A percentile compares a stretch with the other conserved stretches of the same genome.
Conservation (phyloP, 306 rosid species). For the Vachellia collinsii region DNA sequence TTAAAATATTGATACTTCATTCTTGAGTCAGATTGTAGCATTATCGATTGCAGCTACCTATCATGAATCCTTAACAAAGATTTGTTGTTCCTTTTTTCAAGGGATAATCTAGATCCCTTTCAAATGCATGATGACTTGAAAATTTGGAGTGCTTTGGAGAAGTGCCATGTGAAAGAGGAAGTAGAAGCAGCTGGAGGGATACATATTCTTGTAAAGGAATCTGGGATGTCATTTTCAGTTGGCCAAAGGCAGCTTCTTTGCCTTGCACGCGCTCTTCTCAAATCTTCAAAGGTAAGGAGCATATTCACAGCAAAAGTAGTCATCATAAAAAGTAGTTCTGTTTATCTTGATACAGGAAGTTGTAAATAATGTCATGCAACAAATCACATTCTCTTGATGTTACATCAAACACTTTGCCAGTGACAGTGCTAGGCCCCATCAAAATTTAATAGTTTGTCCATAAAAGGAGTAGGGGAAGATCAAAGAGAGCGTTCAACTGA, state of each 20-base stretch:
- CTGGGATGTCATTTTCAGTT: constrained; percentile 82
- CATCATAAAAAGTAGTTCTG: not conserved
- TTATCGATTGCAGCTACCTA: constrained; percentile 33
- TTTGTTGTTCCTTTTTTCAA: constrained; percentile 27
- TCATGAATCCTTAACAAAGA: not conserved
- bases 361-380: not conserved
- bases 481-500: too few species aligned
- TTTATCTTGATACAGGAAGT: constrained; percentile 2
- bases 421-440: not conserved
- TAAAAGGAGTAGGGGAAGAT: too few species aligned
- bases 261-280: constrained; percentile 94
- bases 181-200: constrained; percentile 85
- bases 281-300: constrained; percentile 71
- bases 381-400: constrained; percentile 20
- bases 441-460: not conserved
- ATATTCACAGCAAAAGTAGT: not conserved
- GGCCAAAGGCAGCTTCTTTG: constrained; percentile 97
- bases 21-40: constrained; percentile 6
- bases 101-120: constrained; percentile 93
- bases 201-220: constrained; percentile 66
- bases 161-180: constrained; percentile 85
- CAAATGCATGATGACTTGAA: constrained; percentile 57
- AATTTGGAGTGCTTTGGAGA: constrained; percentile 83
- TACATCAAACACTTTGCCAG: not conserved
- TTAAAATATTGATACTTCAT: not conserved